Evolutionary conservation across 148 eudicot genomes (phyloP).

Genomic region (Chenopodium suecicum): DNA sequence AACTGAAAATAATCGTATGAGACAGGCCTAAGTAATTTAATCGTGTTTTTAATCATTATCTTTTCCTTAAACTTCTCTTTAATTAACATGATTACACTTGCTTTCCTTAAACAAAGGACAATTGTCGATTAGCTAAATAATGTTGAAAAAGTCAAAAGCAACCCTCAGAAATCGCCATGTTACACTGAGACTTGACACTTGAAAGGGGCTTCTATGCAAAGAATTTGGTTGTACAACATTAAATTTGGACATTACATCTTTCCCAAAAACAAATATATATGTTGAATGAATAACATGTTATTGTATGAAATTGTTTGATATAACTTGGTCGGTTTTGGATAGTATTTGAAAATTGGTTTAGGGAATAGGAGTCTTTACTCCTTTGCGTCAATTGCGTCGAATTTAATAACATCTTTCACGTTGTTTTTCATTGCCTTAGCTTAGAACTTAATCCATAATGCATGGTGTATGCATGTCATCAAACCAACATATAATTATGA

Average conservation of each 20-base stretch:
- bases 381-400: background rate
- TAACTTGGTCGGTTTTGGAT: background rate
- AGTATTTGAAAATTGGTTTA: background rate
- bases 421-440: background rate
- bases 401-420: background rate
- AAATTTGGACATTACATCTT: background rate
- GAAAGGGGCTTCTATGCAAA: background rate
- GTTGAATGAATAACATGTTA: background rate
- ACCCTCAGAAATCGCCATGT: background rate
- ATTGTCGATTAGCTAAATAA: background rate
- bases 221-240: background rate
- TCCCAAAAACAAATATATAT: background rate
- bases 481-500: background rate
- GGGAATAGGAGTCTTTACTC: background rate
- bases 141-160: background rate
- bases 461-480: no score
- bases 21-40: no score
- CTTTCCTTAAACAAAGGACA: background rate
- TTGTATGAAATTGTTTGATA: background rate
- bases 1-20: no score
- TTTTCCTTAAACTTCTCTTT: background rate
- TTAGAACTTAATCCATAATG: background rate
- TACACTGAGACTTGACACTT: background rate
- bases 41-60: no score
- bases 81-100: background rate